Conservation (phyloP, 108 stramenopile species). For the Bacterosira constricta region DNA sequence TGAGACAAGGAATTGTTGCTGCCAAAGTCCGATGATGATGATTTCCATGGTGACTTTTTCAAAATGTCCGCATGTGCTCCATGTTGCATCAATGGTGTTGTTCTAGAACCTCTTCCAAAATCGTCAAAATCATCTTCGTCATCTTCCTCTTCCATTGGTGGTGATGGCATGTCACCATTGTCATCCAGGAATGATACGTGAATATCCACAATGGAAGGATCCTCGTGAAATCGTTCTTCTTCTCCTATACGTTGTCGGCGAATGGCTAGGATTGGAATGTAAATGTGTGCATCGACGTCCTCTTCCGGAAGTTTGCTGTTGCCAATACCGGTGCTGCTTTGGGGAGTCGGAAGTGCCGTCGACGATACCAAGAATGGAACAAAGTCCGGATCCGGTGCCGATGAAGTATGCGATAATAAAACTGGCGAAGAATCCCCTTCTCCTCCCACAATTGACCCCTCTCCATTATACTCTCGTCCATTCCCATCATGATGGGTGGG, state of each 20-base stretch:
- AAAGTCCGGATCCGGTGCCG: background rate
- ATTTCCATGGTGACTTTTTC: conserved; percentile 30
- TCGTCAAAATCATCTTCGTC: conserved; percentile 56
- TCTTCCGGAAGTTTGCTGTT: background rate
- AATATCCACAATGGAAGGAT: conserved; percentile 79
- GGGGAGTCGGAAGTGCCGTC: background rate
- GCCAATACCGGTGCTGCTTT: no score
- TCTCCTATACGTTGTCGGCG: conserved; percentile 77
- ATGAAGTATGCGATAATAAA: no score
- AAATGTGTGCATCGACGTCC: conserved; percentile 32
- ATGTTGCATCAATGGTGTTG: conserved; percentile 8
- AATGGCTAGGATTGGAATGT: conserved; percentile 74
- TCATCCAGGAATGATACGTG: conserved; percentile 54
- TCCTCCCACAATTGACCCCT: no score
- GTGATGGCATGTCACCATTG: conserved; percentile 46
- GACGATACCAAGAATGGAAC: background rate
- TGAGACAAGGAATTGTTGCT: background rate
- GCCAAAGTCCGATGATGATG: conserved; percentile 1
- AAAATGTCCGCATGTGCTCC: conserved; percentile 18
- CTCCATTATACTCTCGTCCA: no score
- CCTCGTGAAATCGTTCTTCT: conserved; percentile 84
- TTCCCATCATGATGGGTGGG: no score
- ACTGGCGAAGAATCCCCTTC: no score
- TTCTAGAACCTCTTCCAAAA: conserved; percentile 24
- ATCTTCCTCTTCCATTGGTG: conserved; percentile 31